Percentiles rank a stretch among this genome's conserved stretches.
These are phyloP conservation scores for Backusella liffmaniae DNA, from an alignment of 192 early-diverging fungal species.

Conservation along the genomic window DNA sequence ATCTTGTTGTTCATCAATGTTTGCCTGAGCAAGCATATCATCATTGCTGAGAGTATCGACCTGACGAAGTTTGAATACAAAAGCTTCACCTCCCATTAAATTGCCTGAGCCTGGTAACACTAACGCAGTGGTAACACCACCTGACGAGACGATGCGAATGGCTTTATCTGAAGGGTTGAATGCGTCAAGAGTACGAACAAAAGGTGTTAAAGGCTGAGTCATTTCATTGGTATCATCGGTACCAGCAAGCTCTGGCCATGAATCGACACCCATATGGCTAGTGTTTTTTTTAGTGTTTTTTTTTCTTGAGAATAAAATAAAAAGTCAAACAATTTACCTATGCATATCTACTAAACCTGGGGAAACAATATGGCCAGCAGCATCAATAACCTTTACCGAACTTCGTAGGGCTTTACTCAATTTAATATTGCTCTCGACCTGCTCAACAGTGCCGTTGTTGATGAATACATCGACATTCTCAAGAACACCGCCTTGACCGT, in stretches of 20 bases:
- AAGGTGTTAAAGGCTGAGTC: slow-evolving; percentile 58
- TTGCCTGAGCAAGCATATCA: slow-evolving; percentile 58
- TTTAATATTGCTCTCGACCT: slow-evolving; percentile 21
- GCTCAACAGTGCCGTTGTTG: slow-evolving; percentile 38
- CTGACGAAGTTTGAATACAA: slow-evolving; percentile 61
- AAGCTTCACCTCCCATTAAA: slow-evolving; percentile 77
- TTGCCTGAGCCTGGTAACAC: slow-evolving; percentile 74
- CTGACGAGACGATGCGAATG: slow-evolving; percentile 57
- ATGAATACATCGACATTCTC: slow-evolving; percentile 41
- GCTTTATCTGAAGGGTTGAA: slow-evolving; percentile 66
- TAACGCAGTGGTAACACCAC: slow-evolving; percentile 75
- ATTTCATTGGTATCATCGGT: slow-evolving; percentile 68
- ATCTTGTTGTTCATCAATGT: slow-evolving; percentile 48
- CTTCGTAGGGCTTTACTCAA: slow-evolving; percentile 3
- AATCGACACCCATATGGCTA: slow-evolving; percentile 65
- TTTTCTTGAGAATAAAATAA: not conserved
- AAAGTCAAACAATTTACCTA: slow-evolving; percentile 13
- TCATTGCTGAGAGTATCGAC: slow-evolving; percentile 54
- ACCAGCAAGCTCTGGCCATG: slow-evolving; percentile 60
- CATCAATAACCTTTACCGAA: slow-evolving; percentile 41
- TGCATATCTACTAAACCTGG: slow-evolving; percentile 62
- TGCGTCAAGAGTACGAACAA: slow-evolving; percentile 65
- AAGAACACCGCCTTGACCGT: slow-evolving; percentile 30
- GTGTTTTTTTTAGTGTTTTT: not conserved
- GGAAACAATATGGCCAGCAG: slow-evolving; percentile 49